Percentiles rank a stretch among this genome's conserved stretches.
phyloP scores from a whole-genome alignment of 257 asterid genomes.

The Salvia splendens region DNA sequence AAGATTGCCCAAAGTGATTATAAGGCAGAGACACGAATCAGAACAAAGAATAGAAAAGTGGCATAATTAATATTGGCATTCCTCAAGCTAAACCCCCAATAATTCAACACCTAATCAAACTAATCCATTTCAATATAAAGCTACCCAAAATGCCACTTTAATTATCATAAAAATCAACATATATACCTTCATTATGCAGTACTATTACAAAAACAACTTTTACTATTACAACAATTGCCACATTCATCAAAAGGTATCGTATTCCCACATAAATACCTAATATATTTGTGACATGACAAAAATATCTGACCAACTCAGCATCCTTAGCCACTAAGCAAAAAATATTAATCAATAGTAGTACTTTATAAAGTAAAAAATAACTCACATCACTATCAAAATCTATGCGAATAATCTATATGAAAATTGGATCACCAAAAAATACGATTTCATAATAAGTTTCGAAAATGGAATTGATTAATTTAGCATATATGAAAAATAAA shows the following conservation, averaged over 20 bases:
- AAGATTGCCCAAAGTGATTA: slow-evolving; percentile 27
- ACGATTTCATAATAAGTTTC: not conserved
- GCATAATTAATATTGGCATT: slow-evolving; percentile 30
- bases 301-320: slow-evolving; percentile 43
- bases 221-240: not conserved
- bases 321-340: slow-evolving; percentile 50
- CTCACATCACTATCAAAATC: slow-evolving; percentile 19
- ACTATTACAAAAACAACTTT: not conserved
- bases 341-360: slow-evolving; percentile 6
- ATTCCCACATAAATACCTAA: slow-evolving; percentile 11
- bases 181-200: no score
- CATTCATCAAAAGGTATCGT: slow-evolving; percentile 4
- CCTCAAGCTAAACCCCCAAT: slow-evolving; percentile 26
- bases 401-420: not conserved
- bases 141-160: no score
- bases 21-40: slow-evolving; percentile 37
- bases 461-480: slow-evolving; percentile 3
- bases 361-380: slow-evolving; percentile 26
- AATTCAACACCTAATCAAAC: slow-evolving; percentile 23
- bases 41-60: slow-evolving; percentile 24
- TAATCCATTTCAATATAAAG: slow-evolving; percentile 2
- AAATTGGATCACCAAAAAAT: slow-evolving; percentile 12
- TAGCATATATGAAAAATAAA: slow-evolving; percentile 24
- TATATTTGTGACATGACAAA: slow-evolving; percentile 12
- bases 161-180: no score